These are phyloP conservation scores for Pseudozyma sp. DNA, from an alignment of 1,284 basidiomycete species.

Conservation along the genomic window DNA sequence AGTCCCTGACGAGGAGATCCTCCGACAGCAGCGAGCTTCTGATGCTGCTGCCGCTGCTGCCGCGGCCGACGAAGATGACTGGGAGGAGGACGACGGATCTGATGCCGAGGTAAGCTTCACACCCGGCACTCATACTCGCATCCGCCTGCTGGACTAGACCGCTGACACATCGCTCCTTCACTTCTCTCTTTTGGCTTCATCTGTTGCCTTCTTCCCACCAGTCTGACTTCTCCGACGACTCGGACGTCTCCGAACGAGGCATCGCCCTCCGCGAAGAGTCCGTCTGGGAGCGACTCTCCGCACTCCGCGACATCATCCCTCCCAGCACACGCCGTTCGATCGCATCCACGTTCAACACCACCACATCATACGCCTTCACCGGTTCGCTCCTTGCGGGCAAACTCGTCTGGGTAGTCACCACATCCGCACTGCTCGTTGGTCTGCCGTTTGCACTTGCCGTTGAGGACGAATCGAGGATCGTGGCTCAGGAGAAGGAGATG, in stretches of 20 bases:
- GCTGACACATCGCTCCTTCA: not conserved
- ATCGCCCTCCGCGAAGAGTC: slow-evolving; percentile 74
- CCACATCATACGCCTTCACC: slow-evolving; percentile 73
- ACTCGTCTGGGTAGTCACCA: slow-evolving; percentile 93
- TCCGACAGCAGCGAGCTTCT: slow-evolving; percentile 41
- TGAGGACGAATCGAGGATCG: slow-evolving; percentile 94
- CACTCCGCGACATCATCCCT: slow-evolving; percentile 93
- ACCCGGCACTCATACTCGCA: not conserved
- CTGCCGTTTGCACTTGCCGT: slow-evolving; percentile 90
- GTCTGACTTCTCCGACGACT: slow-evolving; percentile 60
- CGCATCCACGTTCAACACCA: slow-evolving; percentile 75
- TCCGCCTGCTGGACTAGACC: not conserved
- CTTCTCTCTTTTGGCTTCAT: not conserved
- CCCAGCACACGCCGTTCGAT: slow-evolving; percentile 86
- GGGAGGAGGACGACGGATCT: slow-evolving; percentile 44
- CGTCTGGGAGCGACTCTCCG: slow-evolving; percentile 86
- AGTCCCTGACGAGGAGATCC: slow-evolving; percentile 54
- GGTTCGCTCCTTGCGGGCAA: slow-evolving; percentile 82
- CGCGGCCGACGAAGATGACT: slow-evolving; percentile 41
- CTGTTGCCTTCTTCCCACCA: not conserved
- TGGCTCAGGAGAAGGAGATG: slow-evolving; percentile 94
- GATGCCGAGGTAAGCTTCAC: slow-evolving; percentile 40
- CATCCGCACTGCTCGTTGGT: slow-evolving; percentile 90
- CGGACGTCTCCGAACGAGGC: slow-evolving; percentile 60
- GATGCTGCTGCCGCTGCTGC: slow-evolving; percentile 30